Base-by-base conservation (phyloP, 1,139 yeast species). In the Debaryomyces fabryi region DNA sequence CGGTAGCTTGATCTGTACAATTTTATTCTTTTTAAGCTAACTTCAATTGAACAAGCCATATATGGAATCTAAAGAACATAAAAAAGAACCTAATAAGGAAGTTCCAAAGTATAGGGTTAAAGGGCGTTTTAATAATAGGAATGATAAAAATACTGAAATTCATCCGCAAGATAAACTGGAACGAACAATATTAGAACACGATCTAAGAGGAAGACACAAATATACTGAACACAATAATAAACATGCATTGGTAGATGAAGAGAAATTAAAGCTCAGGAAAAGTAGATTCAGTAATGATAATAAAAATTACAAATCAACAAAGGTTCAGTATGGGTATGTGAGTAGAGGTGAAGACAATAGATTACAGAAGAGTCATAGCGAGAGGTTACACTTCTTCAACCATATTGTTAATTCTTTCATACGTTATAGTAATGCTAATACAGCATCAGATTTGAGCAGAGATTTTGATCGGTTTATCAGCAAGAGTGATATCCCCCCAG, bases 331-430 rank as follows among this genome's bases (percentile, higher is more conserved):
- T 55, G 88, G 88, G 0, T 68, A 76, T 40, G 64, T 81, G 1
- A 82, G 88, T 53, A 66, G 88, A 46, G 88, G 88, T 0, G 86
- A 82, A 48, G 86, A 81, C 52, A 60, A 62, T 44, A 60, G 79
- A 38, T 64, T 83, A 24, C 83, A 78, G 52, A 56, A 67, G n/a
- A 78, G 78, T 54, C 62, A 62, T 12, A 49, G 53, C 5, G 80
- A 73, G 12, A 63, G 85, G 50, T 60, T 58, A 15, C 62, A 55
- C 29, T 76, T 66, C 50, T 82, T 76, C 55, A 59, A 59, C 3
- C 53, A 60, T 29, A 74, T 81, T 6, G 58, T 76, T 20, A 51
- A 50, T 12, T 57, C 61, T 6, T 74, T 74, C 48, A 56, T 64
- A 1, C 45, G 48, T 12, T 69, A 65, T 50, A 69, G 75, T 49